Evolutionary conservation across 2,329 filamentous ascomycete genomes (phyloP).

Genomic region (Albophoma yamanashiensis): DNA sequence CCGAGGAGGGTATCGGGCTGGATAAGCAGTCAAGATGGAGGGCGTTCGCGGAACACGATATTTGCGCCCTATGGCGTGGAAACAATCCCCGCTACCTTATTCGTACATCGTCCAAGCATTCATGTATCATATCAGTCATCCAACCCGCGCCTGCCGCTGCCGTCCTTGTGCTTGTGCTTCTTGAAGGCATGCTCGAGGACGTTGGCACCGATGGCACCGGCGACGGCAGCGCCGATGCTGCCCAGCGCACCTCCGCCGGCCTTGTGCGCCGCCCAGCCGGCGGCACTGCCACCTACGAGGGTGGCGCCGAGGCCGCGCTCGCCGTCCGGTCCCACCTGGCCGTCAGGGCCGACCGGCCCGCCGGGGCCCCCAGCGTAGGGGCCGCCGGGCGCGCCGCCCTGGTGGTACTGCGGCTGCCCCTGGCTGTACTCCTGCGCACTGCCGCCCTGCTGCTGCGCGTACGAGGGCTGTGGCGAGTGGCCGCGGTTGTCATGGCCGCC

Average conservation of each 20-base stretch:
- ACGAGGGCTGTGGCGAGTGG: conserved; percentile 5
- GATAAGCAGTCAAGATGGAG: no score
- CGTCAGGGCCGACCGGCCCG: conserved; percentile 11
- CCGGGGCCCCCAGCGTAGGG: conserved; percentile 8
- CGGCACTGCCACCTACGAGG: conserved; percentile 39
- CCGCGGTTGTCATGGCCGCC: conserved; percentile 8
- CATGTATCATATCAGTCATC: conserved; percentile 7
- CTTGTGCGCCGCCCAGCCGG: conserved; percentile 43
- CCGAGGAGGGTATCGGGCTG: no score
- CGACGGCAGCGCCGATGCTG: conserved; percentile 37
- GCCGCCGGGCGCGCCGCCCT: conserved; percentile 11
- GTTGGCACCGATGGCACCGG: conserved; percentile 45
- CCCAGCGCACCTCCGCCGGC: conserved; percentile 40
- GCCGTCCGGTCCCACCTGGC: conserved; percentile 20
- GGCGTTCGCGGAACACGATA: no score
- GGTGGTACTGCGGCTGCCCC: conserved; percentile 14
- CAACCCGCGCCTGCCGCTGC: conserved; percentile 8
- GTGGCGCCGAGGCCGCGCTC: conserved; percentile 48
- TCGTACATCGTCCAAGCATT: no score
- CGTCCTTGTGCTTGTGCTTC: conserved; percentile 21
- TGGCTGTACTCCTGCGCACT: conserved; percentile 11
- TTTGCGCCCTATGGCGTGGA: no score
- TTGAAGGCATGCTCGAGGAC: conserved; percentile 32
- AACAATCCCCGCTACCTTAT: no score
- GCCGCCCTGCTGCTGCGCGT: conserved; percentile 1